phyloP scores from a whole-genome alignment of 179 eudicot species.

The Silene noctiflora region DNA sequence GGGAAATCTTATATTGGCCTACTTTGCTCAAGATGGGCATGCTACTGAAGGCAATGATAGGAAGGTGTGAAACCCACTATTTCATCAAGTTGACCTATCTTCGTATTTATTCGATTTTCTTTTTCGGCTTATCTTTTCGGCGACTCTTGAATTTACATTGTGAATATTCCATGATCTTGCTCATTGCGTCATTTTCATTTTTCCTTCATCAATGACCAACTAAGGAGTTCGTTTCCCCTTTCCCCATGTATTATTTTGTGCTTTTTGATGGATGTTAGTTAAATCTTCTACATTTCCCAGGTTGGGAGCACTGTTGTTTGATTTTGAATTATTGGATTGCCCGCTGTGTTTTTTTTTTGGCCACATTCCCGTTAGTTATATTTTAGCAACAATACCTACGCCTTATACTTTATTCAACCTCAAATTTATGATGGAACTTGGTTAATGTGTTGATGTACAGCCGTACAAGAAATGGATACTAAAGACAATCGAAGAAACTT shows the following conservation, averaged over 20 bases:
- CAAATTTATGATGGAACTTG: not conserved
- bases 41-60: constrained; percentile 57
- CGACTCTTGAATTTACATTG: not conserved
- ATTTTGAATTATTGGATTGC: not conserved
- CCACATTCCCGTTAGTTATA: not conserved
- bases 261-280: not conserved
- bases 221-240: constrained; percentile 3
- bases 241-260: not conserved
- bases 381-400: not conserved
- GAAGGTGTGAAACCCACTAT: constrained; percentile 41
- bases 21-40: constrained; percentile 91
- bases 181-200: not conserved
- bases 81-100: not conserved
- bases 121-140: not conserved
- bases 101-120: not conserved
- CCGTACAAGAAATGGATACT: constrained; percentile 74
- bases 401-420: not conserved
- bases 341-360: not conserved
- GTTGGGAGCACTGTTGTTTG: not conserved
- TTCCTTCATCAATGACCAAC: not conserved
- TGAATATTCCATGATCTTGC: not conserved
- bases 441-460: constrained; percentile 31
- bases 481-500: constrained; percentile 60
- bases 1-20: constrained; percentile 81
- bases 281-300: not conserved